These are phyloP conservation scores for Aspergillus asperescens DNA, from an alignment of 495 filamentous ascomycete genomes.

Conservation along the genomic window DNA sequence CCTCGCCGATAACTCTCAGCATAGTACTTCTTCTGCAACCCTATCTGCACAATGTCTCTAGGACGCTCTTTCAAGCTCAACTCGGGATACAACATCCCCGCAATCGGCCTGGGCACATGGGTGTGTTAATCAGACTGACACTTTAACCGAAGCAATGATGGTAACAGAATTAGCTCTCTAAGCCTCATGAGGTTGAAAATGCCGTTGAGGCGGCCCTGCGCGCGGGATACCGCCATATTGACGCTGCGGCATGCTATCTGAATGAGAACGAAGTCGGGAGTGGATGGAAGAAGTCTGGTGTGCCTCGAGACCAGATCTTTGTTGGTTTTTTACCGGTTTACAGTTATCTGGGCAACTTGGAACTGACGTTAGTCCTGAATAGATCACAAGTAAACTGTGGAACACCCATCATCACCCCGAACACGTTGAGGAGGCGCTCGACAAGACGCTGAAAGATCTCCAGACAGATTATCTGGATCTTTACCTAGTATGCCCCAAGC, in stretches of 20 bases:
- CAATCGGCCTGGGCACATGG: slow-evolving; percentile 32
- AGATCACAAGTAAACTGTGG: slow-evolving; percentile 43
- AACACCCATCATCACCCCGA: slow-evolving; percentile 42
- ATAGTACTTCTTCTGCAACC: neutral
- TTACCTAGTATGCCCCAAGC: slow-evolving; percentile 37
- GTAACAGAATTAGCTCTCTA: slow-evolving; percentile 35
- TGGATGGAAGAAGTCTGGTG: slow-evolving; percentile 38
- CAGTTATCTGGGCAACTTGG: neutral
- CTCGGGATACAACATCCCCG: slow-evolving; percentile 38
- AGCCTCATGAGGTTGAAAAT: slow-evolving; percentile 44
- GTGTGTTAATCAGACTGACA: slow-evolving; percentile 13
- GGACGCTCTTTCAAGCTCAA: slow-evolving; percentile 38
- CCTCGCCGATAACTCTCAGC: neutral
- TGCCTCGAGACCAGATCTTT: slow-evolving; percentile 41
- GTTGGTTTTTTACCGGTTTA: no score
- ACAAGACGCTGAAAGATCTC: slow-evolving; percentile 40
- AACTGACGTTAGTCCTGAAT: neutral
- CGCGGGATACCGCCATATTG: slow-evolving; percentile 44
- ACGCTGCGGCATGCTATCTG: slow-evolving; percentile 34
- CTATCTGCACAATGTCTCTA: slow-evolving; percentile 26
- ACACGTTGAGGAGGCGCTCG: slow-evolving; percentile 34
- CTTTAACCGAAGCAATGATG: neutral
- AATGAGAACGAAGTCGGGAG: slow-evolving; percentile 44
- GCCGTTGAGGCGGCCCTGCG: slow-evolving; percentile 46
- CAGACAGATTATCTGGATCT: slow-evolving; percentile 43